phyloP scores from a whole-genome alignment of 768 basidiomycete genomes.

The Tulasnella sp. region DNA sequence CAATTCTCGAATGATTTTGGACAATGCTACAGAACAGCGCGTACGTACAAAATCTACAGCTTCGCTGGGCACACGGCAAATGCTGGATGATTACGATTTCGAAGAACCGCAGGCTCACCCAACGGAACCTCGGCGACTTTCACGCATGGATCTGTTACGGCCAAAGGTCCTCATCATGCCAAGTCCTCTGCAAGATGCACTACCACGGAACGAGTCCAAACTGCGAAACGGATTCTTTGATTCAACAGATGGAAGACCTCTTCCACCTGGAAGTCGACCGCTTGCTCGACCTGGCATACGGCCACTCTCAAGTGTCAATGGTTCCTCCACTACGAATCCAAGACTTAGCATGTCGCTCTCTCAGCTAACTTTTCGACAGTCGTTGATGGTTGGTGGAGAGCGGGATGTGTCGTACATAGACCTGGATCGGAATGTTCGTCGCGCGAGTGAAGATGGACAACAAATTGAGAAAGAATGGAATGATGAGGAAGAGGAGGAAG shows the following conservation, averaged over 20 bases:
- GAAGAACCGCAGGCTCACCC: slow-evolving; percentile 24
- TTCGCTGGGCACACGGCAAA: slow-evolving; percentile 51
- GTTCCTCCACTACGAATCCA: slow-evolving; percentile 38
- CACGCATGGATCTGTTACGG: slow-evolving; percentile 57
- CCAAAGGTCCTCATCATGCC: slow-evolving; percentile 95
- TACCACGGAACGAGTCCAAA: slow-evolving; percentile 14
- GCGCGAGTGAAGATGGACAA: slow-evolving; percentile 63
- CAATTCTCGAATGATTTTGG: neutral
- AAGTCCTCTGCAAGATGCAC: slow-evolving; percentile 54
- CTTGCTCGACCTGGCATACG: slow-evolving; percentile 1
- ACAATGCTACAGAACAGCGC: neutral
- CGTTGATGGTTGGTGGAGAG: slow-evolving; percentile 55
- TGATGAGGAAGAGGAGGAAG: slow-evolving; percentile 26
- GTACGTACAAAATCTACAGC: slow-evolving; percentile 23
- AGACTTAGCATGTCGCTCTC: slow-evolving; percentile 56
- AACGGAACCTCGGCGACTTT: slow-evolving; percentile 23
- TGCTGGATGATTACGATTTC: slow-evolving; percentile 42
- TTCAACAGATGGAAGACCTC: slow-evolving; percentile 51
- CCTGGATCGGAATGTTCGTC: slow-evolving; percentile 46
- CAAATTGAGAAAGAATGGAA: slow-evolving; percentile 40
- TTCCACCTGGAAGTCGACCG: slow-evolving; percentile 42
- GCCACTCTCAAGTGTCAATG: neutral
- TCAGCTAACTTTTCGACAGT: slow-evolving; percentile 77
- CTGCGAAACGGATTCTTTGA: slow-evolving; percentile 40
- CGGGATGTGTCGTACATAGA: slow-evolving; percentile 49